Evolutionary conservation across 331 rosid species (phyloP).

Genomic region (Rosa hybrid): DNA sequence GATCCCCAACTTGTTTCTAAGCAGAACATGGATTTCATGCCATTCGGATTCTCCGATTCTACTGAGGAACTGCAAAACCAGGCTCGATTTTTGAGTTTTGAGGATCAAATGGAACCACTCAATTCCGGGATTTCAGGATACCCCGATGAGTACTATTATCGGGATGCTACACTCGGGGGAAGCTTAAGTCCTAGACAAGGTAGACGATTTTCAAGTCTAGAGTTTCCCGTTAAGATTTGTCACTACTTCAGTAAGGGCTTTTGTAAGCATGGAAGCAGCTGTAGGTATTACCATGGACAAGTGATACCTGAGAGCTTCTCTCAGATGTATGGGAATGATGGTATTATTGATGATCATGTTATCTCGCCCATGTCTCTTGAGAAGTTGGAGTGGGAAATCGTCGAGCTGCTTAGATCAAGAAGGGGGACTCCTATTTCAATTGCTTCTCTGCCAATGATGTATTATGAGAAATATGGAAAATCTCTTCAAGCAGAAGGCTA

Average conservation of each 20-base stretch:
- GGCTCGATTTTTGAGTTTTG: slow-evolving; percentile 41
- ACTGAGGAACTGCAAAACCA: slow-evolving; percentile 48
- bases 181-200: slow-evolving; percentile 36
- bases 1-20: slow-evolving; percentile 37
- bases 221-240: slow-evolving; percentile 58
- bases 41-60: slow-evolving; percentile 44
- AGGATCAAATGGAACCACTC: slow-evolving; percentile 42
- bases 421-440: slow-evolving; percentile 75
- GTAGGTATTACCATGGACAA: slow-evolving; percentile 69
- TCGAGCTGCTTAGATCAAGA: slow-evolving; percentile 61
- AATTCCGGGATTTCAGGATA: slow-evolving; percentile 34
- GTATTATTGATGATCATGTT: slow-evolving; percentile 44
- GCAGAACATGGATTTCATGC: slow-evolving; percentile 36
- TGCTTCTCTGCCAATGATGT: slow-evolving; percentile 79
- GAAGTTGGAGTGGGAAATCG: slow-evolving; percentile 67
- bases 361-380: slow-evolving; percentile 58
- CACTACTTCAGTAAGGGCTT: slow-evolving; percentile 73
- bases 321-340: slow-evolving; percentile 45
- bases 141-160: slow-evolving; percentile 41
- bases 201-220: slow-evolving; percentile 41
- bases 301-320: slow-evolving; percentile 43
- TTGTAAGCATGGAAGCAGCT: slow-evolving; percentile 79
- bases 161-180: slow-evolving; percentile 34
- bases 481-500: slow-evolving; percentile 84
- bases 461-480: slow-evolving; percentile 69